Base-by-base conservation (phyloP, 495 filamentous ascomycete genomes). In the Friedmanniomyces endolithicus region DNA sequence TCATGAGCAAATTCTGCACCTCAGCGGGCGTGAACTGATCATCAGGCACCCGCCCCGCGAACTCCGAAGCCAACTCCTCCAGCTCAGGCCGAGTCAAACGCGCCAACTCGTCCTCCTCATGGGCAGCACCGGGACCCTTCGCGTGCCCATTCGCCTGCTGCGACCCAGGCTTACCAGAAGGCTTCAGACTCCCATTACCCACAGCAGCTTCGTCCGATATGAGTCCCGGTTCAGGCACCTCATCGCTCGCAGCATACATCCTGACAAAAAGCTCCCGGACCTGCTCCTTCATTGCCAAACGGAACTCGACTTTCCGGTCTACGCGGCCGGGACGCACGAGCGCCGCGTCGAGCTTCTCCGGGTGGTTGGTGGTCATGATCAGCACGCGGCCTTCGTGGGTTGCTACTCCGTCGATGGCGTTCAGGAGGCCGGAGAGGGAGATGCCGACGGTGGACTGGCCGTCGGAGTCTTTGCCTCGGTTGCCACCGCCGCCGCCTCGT, bases 301-400 rank as follows among this genome's bases (percentile, higher is more conserved):
- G 73, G 64, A 92, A 90, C 35, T 72, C 65, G 6, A 90, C 78
- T 62, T 85, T 77, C 59, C 85, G 72, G 61, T 94, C 87, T 6
- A 89, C 78, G 2, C 87, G 75, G 1, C 86, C 87, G 0, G 85
- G 84, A 0, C 87, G 78, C 53, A 87, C 81, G 12, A 94, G 74
- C 0, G 87, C 87, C 2, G 78, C 71, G 64, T 92, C 87, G 1
- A 94, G 74, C 17, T 75, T 73, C 57, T 90, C 83, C 1, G 81
- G 82, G 52, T 82, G 75, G 66, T 94, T 94, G 22, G 85, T 90
- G 0, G 87, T 92, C 82, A 92, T 88, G 68, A 92, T 79, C 8
- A 92, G 74, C 9, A 90, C 77, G 25, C 85, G 77, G 24, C 87
- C 87, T 69, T 90, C 87, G 52, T 88, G 83, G 1, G 82, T 83